Evolutionary conservation across 2,329 filamentous ascomycete species (phyloP), one percentile per base, ranked within the genome.

Genomic region (Verticillium nubilum): DNA sequence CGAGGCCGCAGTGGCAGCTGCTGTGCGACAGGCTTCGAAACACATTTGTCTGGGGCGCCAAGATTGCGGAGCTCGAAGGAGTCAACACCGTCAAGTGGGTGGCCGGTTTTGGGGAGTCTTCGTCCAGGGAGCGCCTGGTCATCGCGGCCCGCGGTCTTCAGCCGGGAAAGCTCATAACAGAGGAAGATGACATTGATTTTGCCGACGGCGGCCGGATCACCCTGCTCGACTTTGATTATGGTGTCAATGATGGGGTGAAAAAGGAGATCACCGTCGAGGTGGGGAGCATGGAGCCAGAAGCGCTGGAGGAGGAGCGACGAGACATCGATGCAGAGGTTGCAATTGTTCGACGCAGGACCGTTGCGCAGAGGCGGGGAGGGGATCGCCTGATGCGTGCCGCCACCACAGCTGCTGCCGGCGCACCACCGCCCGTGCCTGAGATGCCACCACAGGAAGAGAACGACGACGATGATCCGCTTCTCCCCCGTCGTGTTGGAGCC

Each of bases 311-410:
- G 69, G 88, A 91, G 67, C 82, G 84, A 63, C 85, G 88, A 25
- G 90, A 91, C 66, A 78, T 94, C 60, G 90, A 88, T 59, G 85
- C 87, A 1, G 90, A 93, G 70, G 90, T 95, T 23, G 91, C 90
- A 63, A 86, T 94, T 66, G 89, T 91, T 56, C 83, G 90, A 65
- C 82, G 89, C 63, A 81, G 90, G 64, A 93, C 90, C 3, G 87
- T 90, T 17, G 82, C 88, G 35, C 85, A 87, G 67, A 82, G 81
- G 57, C 78, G 82, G 64, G 80, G 79, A 23, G 42, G 42, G 9
- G 73, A 76, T 60, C 70, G 76, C 53, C 68, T 86, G 33, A 76
- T 83, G 62, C 78, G 80, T 54, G 73, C 81, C 26, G 74, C 79
- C 10, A 81, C 83, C 2, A 77, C 74, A 7, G 73, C 77, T 7